Evolutionary conservation across 2,329 filamentous ascomycete species (phyloP).

Genomic region (Paraphoma chrysanthemicola): DNA sequence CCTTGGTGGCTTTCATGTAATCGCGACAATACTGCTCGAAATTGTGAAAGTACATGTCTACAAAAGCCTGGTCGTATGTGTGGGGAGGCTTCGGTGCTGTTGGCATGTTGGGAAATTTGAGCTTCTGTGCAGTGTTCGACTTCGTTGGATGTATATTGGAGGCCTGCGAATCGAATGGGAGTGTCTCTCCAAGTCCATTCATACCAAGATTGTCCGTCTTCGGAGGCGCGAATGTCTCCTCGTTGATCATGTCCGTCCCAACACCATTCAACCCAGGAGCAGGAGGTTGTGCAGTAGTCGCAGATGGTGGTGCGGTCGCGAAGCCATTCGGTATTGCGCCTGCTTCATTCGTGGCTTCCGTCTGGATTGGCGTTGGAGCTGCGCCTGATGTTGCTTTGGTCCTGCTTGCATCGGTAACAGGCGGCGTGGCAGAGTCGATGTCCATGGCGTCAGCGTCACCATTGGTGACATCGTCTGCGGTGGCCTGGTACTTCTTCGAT

Average conservation of each 20-base stretch:
- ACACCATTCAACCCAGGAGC: conserved; percentile 52
- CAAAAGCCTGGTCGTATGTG: conserved; percentile 56
- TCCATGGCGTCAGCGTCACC: conserved; percentile 55
- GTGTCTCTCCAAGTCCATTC: conserved; percentile 58
- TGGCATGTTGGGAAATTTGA: conserved; percentile 61
- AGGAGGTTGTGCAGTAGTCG: conserved; percentile 17
- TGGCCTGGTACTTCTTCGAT: conserved; percentile 40
- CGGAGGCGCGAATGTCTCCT: conserved; percentile 57
- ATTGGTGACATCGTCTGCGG: conserved; percentile 33
- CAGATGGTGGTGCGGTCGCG: conserved; percentile 19
- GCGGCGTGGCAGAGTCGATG: conserved; percentile 50
- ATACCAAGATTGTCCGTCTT: conserved; percentile 60
- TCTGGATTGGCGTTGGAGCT: conserved; percentile 10
- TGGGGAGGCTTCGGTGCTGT: conserved; percentile 54
- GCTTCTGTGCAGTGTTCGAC: conserved; percentile 45
- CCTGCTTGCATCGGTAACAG: conserved; percentile 9
- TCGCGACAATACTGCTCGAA: conserved; percentile 64
- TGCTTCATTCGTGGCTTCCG: conserved; percentile 6
- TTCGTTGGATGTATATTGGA: conserved; percentile 53
- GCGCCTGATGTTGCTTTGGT: conserved; percentile 10
- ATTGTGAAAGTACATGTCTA: conserved; percentile 59
- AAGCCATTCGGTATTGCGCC: conserved; percentile 22
- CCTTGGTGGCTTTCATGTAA: conserved; percentile 63
- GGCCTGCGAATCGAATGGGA: conserved; percentile 66
- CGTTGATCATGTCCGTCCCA: conserved; percentile 55